phyloP scores from a whole-genome alignment of 2,329 filamentous ascomycete species.

The Cladosporium sp. region DNA sequence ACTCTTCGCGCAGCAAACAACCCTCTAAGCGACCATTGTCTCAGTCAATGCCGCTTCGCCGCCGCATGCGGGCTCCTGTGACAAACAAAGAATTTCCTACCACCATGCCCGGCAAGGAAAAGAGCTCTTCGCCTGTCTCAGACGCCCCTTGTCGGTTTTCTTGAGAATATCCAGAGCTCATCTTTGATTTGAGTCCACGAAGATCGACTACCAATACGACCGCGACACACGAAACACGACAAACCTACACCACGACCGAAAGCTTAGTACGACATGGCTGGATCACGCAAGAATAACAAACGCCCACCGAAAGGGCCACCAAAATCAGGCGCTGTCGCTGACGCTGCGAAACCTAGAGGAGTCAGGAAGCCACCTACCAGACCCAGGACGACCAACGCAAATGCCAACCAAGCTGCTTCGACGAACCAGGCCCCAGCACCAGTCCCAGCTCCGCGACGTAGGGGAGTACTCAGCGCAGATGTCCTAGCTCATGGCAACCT shows the following conservation, averaged over 20 bases:
- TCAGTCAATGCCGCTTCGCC: not conserved
- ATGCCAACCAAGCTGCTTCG: not conserved
- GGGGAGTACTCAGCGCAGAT: not conserved
- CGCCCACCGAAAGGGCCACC: not conserved
- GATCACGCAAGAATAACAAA: not conserved
- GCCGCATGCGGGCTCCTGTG: slow-evolving; percentile 2
- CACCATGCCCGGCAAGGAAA: not conserved
- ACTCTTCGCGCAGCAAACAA: not conserved
- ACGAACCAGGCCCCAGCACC: not conserved
- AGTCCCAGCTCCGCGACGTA: not conserved
- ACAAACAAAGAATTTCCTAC: slow-evolving; percentile 1
- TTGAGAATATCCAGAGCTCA: not conserved
- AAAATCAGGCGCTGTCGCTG: not conserved
- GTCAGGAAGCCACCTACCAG: not conserved
- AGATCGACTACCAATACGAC: not conserved
- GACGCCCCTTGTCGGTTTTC: not conserved
- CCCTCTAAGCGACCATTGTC: not conserved
- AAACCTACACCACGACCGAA: not conserved
- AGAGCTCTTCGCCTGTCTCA: slow-evolving; percentile 7
- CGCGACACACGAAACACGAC: not conserved
- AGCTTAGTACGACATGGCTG: not conserved
- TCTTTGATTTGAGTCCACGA: not conserved
- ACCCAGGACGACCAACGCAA: no score
- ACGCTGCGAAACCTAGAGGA: not conserved
- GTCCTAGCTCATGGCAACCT: not conserved